Evolutionary conservation across 1,284 basidiomycete genomes (phyloP).

Genomic region (Boletellus deceptivus): DNA sequence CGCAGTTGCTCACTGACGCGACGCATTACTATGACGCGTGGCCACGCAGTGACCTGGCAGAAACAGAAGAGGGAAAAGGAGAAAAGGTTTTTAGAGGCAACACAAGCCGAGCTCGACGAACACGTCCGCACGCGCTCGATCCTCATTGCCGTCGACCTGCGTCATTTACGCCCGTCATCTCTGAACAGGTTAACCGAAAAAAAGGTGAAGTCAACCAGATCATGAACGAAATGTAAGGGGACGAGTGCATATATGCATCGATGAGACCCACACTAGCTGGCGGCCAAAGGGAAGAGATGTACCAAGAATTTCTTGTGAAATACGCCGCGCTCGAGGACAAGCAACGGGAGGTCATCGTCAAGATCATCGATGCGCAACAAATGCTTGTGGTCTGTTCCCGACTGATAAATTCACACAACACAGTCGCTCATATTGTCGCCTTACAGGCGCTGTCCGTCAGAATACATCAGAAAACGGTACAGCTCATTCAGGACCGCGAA

Average conservation of each 20-base stretch:
- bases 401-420: background rate
- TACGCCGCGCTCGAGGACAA: slow-evolving; percentile 28
- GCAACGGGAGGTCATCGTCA: slow-evolving; percentile 28
- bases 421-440: background rate
- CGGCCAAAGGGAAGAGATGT: slow-evolving; percentile 20
- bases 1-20: no score
- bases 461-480: slow-evolving; percentile 27
- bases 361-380: slow-evolving; percentile 26
- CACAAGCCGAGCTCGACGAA: slow-evolving; percentile 31
- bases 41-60: slow-evolving; percentile 37
- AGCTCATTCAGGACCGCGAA: slow-evolving; percentile 23
- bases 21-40: no score
- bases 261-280: background rate
- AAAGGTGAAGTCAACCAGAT: slow-evolving; percentile 19
- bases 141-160: background rate
- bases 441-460: slow-evolving; percentile 26
- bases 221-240: slow-evolving; percentile 25
- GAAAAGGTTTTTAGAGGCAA: slow-evolving; percentile 27
- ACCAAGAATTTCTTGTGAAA: slow-evolving; percentile 28
- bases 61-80: slow-evolving; percentile 39
- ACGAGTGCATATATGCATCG: slow-evolving; percentile 7
- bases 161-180: background rate
- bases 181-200: slow-evolving; percentile 22
- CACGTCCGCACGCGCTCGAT: slow-evolving; percentile 19
- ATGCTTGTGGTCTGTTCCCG: slow-evolving; percentile 25